phyloP scores from a whole-genome alignment of 139 green algal genomes.

The Yamagishiella unicocca region DNA sequence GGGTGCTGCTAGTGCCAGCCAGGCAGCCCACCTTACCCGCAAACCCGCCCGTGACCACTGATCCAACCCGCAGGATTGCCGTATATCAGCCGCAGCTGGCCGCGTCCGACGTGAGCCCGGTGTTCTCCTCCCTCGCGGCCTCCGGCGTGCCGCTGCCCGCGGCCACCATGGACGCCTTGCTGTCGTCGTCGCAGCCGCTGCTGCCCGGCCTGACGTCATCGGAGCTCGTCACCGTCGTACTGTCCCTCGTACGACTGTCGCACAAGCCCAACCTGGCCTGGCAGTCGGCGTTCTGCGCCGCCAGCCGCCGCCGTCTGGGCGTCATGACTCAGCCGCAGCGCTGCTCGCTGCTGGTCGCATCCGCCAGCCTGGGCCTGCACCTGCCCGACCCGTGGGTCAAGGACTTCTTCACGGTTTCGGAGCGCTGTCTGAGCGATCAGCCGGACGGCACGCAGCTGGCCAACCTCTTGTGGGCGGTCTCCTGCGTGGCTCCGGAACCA shows the following conservation, averaged over 20 bases:
- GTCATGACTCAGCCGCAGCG: not conserved
- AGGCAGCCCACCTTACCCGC: too few relatives aligned
- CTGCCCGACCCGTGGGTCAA: constrained; percentile 27
- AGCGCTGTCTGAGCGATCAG: not conserved
- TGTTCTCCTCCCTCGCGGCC: constrained; percentile 31
- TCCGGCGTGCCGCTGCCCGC: constrained; percentile 9
- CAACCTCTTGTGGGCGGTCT: constrained; percentile 39
- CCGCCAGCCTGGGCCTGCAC: constrained; percentile 25
- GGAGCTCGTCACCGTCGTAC: constrained; percentile 37
- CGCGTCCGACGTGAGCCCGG: constrained; percentile 6
- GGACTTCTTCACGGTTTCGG: constrained; percentile 29
- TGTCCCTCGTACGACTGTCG: constrained; percentile 23
- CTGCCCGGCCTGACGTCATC: not conserved
- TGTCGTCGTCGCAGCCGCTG: constrained; percentile 1
- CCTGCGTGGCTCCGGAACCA: constrained; percentile 15
- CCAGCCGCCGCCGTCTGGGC: constrained; percentile 1
- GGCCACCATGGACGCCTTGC: constrained; percentile 12
- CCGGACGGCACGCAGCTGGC: constrained; percentile 19
- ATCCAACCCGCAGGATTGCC: constrained; percentile 15
- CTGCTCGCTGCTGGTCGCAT: constrained; percentile 9
- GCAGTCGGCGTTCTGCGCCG: constrained; percentile 38
- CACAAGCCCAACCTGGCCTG: constrained; percentile 36
- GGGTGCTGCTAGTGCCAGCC: too few relatives aligned
- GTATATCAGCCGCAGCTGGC: not conserved
- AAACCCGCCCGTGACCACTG: too few relatives aligned